phyloP scores from a whole-genome alignment of 768 basidiomycete species.

The Scleroderma citrinum region DNA sequence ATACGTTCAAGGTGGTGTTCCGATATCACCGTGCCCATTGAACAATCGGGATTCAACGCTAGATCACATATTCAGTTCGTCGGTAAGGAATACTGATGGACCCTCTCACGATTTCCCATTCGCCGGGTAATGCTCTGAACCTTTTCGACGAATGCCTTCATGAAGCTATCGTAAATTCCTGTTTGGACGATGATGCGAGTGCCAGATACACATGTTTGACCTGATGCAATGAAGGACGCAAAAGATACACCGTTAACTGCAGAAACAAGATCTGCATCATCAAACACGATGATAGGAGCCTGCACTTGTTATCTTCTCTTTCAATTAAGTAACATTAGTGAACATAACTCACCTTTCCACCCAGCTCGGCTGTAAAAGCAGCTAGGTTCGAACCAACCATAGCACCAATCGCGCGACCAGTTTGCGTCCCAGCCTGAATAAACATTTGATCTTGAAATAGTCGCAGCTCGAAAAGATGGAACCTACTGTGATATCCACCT shows the following conservation, averaged over 20 bases:
- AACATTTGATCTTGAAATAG: not conserved
- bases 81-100: not conserved
- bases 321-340: not conserved
- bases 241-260: conserved; percentile 83
- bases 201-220: conserved; percentile 91
- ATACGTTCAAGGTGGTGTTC: conserved; percentile 58
- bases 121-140: conserved; percentile 52
- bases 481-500: conserved; percentile 80
- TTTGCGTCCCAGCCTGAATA: conserved; percentile 66
- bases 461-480: not conserved
- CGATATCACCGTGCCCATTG: conserved; percentile 82
- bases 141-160: conserved; percentile 57
- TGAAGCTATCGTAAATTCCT: conserved; percentile 61
- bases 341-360: conserved; percentile 58
- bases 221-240: conserved; percentile 79
- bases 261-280: conserved; percentile 66
- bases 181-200: conserved; percentile 75
- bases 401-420: conserved; percentile 68
- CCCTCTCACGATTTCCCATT: conserved; percentile 70
- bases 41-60: conserved; percentile 66
- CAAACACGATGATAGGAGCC: conserved; percentile 78
- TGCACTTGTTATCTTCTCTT: conserved; percentile 22
- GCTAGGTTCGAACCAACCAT: conserved; percentile 72
- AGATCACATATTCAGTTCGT: not conserved
- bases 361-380: conserved; percentile 76